These are phyloP conservation scores for Neurospora sp. DNA, from an alignment of 495 filamentous ascomycete species.

Conservation along the genomic window DNA sequence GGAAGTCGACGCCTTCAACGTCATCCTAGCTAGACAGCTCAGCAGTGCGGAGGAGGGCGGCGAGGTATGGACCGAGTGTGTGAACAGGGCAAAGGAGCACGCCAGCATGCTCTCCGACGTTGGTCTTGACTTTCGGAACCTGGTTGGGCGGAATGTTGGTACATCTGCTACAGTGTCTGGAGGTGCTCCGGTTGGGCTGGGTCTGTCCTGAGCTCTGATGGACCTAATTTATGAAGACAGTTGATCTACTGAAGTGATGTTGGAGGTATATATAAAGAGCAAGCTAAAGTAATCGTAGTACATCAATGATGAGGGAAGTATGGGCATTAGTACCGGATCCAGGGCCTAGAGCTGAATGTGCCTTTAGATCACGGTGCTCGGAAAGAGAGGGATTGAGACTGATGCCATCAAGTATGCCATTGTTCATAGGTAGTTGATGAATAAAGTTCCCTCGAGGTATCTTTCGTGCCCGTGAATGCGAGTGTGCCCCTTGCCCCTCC, in stretches of 20 bases:
- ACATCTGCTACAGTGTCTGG: constrained; percentile 7
- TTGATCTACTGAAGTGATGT: not conserved
- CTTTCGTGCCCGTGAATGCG: not conserved
- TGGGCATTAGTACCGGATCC: not conserved
- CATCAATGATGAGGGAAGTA: not conserved
- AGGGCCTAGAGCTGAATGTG: not conserved
- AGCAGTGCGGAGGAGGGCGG: constrained; percentile 63
- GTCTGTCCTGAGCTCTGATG: constrained; percentile 19
- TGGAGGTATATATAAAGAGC: not conserved
- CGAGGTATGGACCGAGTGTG: constrained; percentile 68
- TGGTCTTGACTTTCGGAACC: constrained; percentile 77
- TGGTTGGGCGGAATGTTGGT: constrained; percentile 41
- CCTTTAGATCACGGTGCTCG: not conserved
- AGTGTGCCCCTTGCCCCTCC: not conserved
- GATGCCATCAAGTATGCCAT: not conserved
- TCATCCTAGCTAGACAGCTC: constrained; percentile 67
- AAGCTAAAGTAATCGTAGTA: not conserved
- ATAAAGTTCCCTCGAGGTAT: not conserved
- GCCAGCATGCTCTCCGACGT: constrained; percentile 72
- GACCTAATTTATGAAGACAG: not conserved
- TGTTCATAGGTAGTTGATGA: not conserved
- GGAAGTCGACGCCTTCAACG: constrained; percentile 83
- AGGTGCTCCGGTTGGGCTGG: constrained; percentile 30
- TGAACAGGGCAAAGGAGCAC: constrained; percentile 72
- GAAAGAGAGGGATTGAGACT: not conserved